Evolutionary conservation across 129 eudicot genomes (phyloP).

Genomic region (Flaveria ramosissima): DNA sequence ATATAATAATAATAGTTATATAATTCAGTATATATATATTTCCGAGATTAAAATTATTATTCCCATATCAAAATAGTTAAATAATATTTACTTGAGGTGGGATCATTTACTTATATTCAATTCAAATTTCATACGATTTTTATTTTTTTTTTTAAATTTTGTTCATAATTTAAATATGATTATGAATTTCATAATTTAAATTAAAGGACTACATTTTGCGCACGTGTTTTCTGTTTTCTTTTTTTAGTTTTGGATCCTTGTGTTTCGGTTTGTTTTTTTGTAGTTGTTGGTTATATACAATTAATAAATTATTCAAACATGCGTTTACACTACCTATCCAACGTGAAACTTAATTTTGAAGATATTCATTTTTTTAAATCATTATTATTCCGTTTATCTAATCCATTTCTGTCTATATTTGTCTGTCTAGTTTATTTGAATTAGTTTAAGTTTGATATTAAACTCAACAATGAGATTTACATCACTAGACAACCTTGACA

Average conservation of each 20-base stretch:
- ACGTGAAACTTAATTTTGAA: neutral
- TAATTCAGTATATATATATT: no score
- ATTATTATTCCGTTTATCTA: neutral
- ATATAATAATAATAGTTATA: no score
- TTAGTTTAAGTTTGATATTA: no score
- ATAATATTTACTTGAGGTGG: no score
- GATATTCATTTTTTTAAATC: neutral
- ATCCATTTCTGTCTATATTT: neutral
- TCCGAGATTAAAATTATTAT: no score
- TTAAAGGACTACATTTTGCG: neutral
- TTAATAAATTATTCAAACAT: slow-evolving; percentile 3
- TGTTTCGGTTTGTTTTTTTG: neutral
- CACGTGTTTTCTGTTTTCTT: neutral
- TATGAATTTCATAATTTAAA: neutral
- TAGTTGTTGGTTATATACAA: neutral
- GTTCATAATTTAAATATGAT: neutral
- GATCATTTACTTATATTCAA: no score
- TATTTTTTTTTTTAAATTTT: neutral
- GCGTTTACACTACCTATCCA: neutral
- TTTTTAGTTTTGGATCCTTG: neutral
- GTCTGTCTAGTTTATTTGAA: neutral
- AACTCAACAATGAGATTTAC: no score
- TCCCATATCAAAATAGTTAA: no score
- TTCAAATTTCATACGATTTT: no score
- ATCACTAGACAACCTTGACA: no score